These are phyloP conservation scores for Aspergillus neotritici DNA, from an alignment of 2,329 filamentous ascomycete species.

Conservation along the genomic window DNA sequence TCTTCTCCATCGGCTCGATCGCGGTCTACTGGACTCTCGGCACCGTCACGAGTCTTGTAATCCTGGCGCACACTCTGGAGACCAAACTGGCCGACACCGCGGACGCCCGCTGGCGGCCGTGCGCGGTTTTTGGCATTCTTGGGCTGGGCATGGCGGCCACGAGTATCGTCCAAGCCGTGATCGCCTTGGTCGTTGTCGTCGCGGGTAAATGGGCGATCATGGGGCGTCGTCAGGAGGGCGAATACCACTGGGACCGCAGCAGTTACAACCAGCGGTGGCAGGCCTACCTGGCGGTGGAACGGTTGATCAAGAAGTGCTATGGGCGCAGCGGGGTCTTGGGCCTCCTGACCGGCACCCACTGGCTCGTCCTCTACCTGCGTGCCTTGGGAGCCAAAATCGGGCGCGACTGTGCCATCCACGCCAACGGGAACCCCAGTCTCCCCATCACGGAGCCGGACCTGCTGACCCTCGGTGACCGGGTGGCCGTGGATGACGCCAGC, in stretches of 20 bases:
- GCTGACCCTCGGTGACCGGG: conserved; percentile 49
- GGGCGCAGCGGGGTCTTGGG: conserved; percentile 48
- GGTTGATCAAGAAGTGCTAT: conserved; percentile 47
- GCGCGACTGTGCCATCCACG: conserved; percentile 51
- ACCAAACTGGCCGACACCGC: too few relatives aligned
- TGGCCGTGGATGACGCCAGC: conserved; percentile 52
- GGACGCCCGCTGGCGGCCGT: too few relatives aligned
- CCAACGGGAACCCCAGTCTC: conserved; percentile 48
- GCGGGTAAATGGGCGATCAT: conserved; percentile 49
- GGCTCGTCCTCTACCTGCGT: conserved; percentile 50
- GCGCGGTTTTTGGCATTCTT: too few relatives aligned
- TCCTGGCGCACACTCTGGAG: conserved; percentile 17
- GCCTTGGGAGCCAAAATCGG: conserved; percentile 51
- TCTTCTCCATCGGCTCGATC: conserved; percentile 43
- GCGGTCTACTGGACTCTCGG: conserved; percentile 48
- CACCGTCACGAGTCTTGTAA: conserved; percentile 34
- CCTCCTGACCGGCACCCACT: conserved; percentile 51
- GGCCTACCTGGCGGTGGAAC: conserved; percentile 49
- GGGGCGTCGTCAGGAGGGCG: conserved; percentile 47
- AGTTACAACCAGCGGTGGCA: conserved; percentile 57
- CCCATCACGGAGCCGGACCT: conserved; percentile 56
- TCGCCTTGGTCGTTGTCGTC: conserved; percentile 44
- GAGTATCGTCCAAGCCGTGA: conserved; percentile 39
- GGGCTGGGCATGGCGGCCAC: too few relatives aligned
- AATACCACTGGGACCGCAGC: conserved; percentile 54